Conservation (phyloP, 2,329 filamentous ascomycete genomes). For the Ophiostoma ips region DNA sequence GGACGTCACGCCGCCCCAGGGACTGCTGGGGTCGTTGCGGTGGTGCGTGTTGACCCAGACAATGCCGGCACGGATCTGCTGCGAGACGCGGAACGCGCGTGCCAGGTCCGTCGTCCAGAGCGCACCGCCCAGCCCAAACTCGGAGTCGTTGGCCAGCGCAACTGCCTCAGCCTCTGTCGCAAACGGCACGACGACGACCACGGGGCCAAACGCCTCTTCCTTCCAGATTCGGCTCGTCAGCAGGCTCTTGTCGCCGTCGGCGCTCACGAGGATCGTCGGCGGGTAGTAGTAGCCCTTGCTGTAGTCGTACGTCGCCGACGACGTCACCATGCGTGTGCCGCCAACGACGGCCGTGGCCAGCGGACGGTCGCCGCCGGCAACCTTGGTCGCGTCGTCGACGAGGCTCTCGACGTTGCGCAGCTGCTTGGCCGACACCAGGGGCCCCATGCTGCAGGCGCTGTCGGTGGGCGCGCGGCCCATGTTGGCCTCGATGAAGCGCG, state of each 20-base stretch:
- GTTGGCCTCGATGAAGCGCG: slow-evolving; percentile 35
- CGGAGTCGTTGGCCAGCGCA: slow-evolving; percentile 55
- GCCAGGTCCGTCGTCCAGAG: slow-evolving; percentile 65
- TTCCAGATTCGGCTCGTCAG: slow-evolving; percentile 58
- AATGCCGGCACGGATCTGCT: slow-evolving; percentile 53
- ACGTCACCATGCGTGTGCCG: slow-evolving; percentile 33
- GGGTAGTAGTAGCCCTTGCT: slow-evolving; percentile 61
- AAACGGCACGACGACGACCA: slow-evolving; percentile 63
- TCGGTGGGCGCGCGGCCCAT: slow-evolving; percentile 43
- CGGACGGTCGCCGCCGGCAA: slow-evolving; percentile 27
- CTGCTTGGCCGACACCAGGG: slow-evolving; percentile 46
- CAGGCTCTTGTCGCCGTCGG: slow-evolving; percentile 41
- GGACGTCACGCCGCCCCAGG: slow-evolving; percentile 52
- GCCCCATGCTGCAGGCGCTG: slow-evolving; percentile 46
- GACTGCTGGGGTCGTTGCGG: slow-evolving; percentile 56
- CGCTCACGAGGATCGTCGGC: slow-evolving; percentile 53
- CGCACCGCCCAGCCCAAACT: slow-evolving; percentile 63
- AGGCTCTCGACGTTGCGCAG: slow-evolving; percentile 55
- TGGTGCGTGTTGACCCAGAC: slow-evolving; percentile 50
- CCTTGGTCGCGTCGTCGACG: slow-evolving; percentile 47
- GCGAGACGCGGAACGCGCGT: slow-evolving; percentile 58
- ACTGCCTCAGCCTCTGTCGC: slow-evolving; percentile 63
- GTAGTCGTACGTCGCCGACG: slow-evolving; percentile 33
- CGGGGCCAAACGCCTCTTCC: slow-evolving; percentile 74
- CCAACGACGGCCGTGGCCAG: slow-evolving; percentile 23